Evolutionary conservation across 2,329 filamentous ascomycete species (phyloP).

Genomic region (Pleurostoma richardsiae): DNA sequence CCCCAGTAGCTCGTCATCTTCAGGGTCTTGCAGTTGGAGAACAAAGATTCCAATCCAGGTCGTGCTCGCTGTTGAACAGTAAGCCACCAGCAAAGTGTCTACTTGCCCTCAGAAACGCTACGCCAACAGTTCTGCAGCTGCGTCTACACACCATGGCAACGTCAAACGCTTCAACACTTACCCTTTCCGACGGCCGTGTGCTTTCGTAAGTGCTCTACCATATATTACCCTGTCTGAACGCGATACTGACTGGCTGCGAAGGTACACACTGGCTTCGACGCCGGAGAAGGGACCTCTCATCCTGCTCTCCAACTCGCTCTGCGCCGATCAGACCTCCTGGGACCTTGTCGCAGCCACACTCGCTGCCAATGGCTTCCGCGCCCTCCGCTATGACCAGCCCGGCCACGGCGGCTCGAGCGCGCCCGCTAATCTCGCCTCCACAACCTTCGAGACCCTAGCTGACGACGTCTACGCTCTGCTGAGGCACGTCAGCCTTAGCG

Average conservation of each 20-base stretch:
- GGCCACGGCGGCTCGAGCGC: slow-evolving; percentile 33
- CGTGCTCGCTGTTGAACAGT: too few relatives aligned
- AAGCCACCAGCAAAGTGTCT: too few relatives aligned
- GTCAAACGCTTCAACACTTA: not conserved
- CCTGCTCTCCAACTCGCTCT: slow-evolving; percentile 33
- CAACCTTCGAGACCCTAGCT: slow-evolving; percentile 31
- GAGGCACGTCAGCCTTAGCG: slow-evolving; percentile 19
- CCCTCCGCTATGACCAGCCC: slow-evolving; percentile 36
- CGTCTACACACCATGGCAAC: too few relatives aligned
- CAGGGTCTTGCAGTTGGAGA: too few relatives aligned
- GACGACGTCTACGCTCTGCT: slow-evolving; percentile 30
- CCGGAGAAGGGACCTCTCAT: slow-evolving; percentile 22
- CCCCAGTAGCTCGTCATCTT: too few relatives aligned
- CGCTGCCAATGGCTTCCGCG: slow-evolving; percentile 27
- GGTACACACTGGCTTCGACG: slow-evolving; percentile 19
- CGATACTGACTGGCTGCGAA: not conserved
- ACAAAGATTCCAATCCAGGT: too few relatives aligned
- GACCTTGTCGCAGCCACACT: slow-evolving; percentile 30
- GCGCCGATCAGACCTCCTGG: slow-evolving; percentile 29
- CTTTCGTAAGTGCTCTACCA: slow-evolving; percentile 4
- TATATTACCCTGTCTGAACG: not conserved
- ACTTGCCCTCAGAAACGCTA: too few relatives aligned
- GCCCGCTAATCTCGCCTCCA: slow-evolving; percentile 23
- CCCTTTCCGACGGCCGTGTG: slow-evolving; percentile 2
- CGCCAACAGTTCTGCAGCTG: too few relatives aligned